phyloP scores from a whole-genome alignment of 495 filamentous ascomycete species.

The Chaetomidium leptoderma region DNA sequence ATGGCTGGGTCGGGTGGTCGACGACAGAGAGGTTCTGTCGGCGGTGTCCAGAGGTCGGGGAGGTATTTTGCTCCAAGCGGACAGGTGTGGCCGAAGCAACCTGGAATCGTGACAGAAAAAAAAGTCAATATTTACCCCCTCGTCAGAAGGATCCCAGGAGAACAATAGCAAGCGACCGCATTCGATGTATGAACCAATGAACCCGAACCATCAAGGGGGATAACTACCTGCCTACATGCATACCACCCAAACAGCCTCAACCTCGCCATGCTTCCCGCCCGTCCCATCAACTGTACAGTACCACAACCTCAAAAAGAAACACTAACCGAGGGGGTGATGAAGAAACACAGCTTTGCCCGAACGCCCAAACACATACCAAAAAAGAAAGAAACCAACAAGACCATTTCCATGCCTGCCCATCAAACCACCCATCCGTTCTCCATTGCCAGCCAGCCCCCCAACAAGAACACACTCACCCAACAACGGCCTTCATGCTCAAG shows the following conservation, averaged over 20 bases:
- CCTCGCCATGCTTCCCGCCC: constrained; percentile 9
- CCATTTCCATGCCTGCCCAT: not conserved
- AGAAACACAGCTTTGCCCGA: no score
- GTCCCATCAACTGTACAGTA: not conserved
- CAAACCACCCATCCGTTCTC: not conserved
- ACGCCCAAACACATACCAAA: not conserved
- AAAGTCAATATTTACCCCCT: not conserved
- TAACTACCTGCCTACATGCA: not conserved
- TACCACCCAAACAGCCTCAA: not conserved
- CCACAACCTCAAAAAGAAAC: not conserved
- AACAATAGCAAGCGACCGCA: no score
- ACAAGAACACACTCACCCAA: constrained; percentile 54
- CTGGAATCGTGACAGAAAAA: no score
- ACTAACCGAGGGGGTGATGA: not conserved
- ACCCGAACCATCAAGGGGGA: not conserved
- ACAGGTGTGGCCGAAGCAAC: not conserved
- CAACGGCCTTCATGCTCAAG: constrained; percentile 84
- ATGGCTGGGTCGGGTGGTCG: no score
- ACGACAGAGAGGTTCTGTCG: not conserved
- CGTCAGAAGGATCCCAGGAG: no score
- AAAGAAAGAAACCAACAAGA: not conserved
- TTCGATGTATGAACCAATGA: not conserved
- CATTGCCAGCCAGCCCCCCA: not conserved
- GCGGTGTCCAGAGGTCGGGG: no score
- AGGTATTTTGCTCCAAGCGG: no score